A percentile compares a stretch with the other conserved stretches of the same genome.
phyloP scores from a whole-genome alignment of 495 filamentous ascomycete species.

The Penicillium diatomitis region DNA sequence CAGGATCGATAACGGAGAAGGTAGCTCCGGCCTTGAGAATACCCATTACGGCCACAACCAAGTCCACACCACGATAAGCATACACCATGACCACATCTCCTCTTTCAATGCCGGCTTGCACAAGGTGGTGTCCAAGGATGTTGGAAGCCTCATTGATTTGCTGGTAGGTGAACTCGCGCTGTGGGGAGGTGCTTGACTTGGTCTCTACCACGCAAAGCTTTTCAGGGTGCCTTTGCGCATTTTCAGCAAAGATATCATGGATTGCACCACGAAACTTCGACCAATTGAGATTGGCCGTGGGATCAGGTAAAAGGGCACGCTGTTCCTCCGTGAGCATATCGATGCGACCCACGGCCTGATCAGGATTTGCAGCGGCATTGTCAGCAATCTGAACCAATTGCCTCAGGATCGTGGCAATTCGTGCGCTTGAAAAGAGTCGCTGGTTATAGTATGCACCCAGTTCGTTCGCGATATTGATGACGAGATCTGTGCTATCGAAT shows the following conservation, averaged over 20 bases:
- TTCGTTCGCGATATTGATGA: constrained; percentile 36
- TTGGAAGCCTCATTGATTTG: constrained; percentile 87
- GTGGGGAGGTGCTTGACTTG: constrained; percentile 45
- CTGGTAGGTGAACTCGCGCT: constrained; percentile 70
- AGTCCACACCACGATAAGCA: constrained; percentile 58
- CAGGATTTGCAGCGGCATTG: constrained; percentile 35
- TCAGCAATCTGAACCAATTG: constrained; percentile 35
- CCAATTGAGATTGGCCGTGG: constrained; percentile 74
- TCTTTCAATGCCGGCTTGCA: constrained; percentile 59
- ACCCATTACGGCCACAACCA: constrained; percentile 46
- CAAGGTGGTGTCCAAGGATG: constrained; percentile 66
- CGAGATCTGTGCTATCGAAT: constrained; percentile 38
- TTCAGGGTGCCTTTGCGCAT: constrained; percentile 66
- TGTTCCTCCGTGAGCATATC: constrained; percentile 41
- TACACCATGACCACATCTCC: constrained; percentile 95
- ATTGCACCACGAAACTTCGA: constrained; percentile 71
- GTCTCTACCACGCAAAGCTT: constrained; percentile 81
- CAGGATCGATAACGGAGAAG: constrained; percentile 68
- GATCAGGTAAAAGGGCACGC: constrained; percentile 53
- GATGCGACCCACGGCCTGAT: constrained; percentile 37
- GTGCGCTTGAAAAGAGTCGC: constrained; percentile 39
- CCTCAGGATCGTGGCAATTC: constrained; percentile 36
- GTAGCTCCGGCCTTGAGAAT: constrained; percentile 43
- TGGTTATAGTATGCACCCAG: constrained; percentile 44
- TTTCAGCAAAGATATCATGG: constrained; percentile 66